Evolutionary conservation across 2,329 filamentous ascomycete genomes (phyloP).

Genomic region (Pestalotiopsis sp.): DNA sequence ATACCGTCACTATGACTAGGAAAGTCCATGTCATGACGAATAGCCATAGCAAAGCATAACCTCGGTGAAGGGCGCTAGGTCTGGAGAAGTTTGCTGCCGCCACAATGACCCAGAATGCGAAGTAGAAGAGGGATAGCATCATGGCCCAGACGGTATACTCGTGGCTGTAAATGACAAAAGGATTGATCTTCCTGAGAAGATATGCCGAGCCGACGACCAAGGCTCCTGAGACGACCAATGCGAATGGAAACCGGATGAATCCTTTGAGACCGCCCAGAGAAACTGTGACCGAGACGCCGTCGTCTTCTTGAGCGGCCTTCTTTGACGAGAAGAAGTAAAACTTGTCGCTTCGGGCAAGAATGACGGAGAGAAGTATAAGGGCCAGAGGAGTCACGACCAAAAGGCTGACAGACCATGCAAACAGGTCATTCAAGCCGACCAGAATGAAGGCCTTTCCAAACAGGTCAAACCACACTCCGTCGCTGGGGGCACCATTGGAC

Average conservation of each 20-base stretch:
- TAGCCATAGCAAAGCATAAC: slow-evolving; percentile 83
- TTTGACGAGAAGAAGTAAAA: slow-evolving; percentile 82
- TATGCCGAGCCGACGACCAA: slow-evolving; percentile 75
- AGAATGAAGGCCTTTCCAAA: slow-evolving; percentile 81
- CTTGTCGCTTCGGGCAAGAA: slow-evolving; percentile 74
- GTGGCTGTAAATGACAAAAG: slow-evolving; percentile 88
- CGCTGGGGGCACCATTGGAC: slow-evolving; percentile 66
- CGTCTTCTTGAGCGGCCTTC: slow-evolving; percentile 57
- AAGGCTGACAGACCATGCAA: slow-evolving; percentile 83
- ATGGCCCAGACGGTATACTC: slow-evolving; percentile 81
- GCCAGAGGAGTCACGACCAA: slow-evolving; percentile 79
- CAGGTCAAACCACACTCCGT: slow-evolving; percentile 92
- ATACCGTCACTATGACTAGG: slow-evolving; percentile 73
- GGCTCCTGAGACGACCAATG: slow-evolving; percentile 68
- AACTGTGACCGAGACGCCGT: slow-evolving; percentile 61
- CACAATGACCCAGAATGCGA: slow-evolving; percentile 76
- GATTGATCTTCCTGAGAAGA: slow-evolving; percentile 81
- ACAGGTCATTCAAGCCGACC: slow-evolving; percentile 79
- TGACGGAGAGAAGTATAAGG: slow-evolving; percentile 68
- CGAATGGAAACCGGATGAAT: slow-evolving; percentile 81
- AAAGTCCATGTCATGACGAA: slow-evolving; percentile 75
- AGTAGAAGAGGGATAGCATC: slow-evolving; percentile 81
- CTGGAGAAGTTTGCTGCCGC: slow-evolving; percentile 74
- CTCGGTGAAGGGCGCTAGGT: slow-evolving; percentile 83
- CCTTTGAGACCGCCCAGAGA: slow-evolving; percentile 77